A percentile compares a stretch with the other conserved stretches of the same genome.
Conservation (phyloP, 1,139 yeast genomes). For the Yamadazyma oceani region DNA sequence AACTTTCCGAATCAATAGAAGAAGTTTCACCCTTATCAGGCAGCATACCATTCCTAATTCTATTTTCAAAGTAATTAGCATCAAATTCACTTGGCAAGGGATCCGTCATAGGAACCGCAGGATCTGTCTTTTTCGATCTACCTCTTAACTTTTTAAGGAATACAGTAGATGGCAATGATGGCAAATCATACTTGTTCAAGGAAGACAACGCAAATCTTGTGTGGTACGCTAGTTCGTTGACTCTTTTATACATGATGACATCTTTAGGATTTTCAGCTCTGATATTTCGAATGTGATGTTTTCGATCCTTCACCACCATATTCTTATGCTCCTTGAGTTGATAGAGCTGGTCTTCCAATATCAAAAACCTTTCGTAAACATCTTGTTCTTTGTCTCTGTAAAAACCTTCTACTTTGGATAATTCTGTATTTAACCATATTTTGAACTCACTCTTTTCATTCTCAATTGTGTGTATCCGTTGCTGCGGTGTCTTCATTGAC, state of each 20-base stretch:
- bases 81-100: conserved; percentile 21
- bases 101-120: conserved; percentile 19
- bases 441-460: conserved; percentile 47
- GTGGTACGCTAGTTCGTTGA: conserved; percentile 33
- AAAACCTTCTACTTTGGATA: conserved; percentile 59
- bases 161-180: conserved; percentile 54
- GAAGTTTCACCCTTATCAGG: conserved; percentile 12
- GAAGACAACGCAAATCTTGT: conserved; percentile 33
- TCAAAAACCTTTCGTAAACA: conserved; percentile 56
- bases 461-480: conserved; percentile 20
- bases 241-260: conserved; percentile 16
- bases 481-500: conserved; percentile 19
- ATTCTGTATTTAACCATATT: conserved; percentile 61
- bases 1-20: conserved; percentile 20
- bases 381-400: conserved; percentile 61
- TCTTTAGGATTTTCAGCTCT: conserved; percentile 13
- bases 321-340: conserved; percentile 58
- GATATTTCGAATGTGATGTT: conserved; percentile 11
- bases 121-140: conserved; percentile 7
- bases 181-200: conserved; percentile 50
- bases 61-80: conserved; percentile 38
- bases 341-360: conserved; percentile 67
- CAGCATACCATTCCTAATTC: conserved; percentile 37
- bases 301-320: conserved; percentile 16
- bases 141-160: conserved; percentile 34